Conservation (phyloP, 1,284 basidiomycete species). For the Pseudozyma pruni region DNA sequence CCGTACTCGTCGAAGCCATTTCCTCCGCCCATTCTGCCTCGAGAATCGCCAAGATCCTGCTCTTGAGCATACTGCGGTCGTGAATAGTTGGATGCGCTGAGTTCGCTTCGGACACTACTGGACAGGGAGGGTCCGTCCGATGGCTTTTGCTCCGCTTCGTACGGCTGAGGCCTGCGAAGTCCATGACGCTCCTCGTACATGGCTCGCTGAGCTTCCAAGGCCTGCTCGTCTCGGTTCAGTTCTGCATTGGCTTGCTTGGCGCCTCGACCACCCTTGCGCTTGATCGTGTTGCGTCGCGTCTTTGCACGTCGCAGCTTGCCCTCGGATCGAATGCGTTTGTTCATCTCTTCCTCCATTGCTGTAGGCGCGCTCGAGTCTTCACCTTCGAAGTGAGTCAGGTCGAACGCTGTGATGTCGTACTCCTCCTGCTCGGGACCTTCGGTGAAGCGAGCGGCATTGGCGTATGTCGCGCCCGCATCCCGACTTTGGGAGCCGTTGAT, state of each 20-base stretch:
- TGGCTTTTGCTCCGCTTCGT: conserved; percentile 13
- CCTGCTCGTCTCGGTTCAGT: conserved; percentile 31
- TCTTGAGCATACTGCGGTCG: conserved; percentile 6
- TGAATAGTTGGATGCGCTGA: not conserved
- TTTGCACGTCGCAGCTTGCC: conserved; percentile 76
- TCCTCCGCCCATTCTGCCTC: conserved; percentile 2
- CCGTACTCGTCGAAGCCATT: conserved; percentile 5
- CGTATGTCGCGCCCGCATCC: conserved; percentile 8
- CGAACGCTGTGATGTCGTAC: conserved; percentile 73
- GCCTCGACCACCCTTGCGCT: conserved; percentile 41
- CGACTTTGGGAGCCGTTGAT: conserved; percentile 13
- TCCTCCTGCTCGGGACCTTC: conserved; percentile 70
- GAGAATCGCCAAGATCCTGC: conserved; percentile 26
- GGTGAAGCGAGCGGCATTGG: conserved; percentile 48
- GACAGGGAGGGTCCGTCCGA: conserved; percentile 17
- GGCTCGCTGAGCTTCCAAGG: conserved; percentile 42
- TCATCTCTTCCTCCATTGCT: conserved; percentile 76
- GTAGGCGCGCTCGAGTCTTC: conserved; percentile 74
- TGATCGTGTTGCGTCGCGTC: conserved; percentile 60
- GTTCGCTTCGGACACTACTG: not conserved
- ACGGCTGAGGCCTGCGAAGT: conserved; percentile 13
- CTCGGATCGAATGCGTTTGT: conserved; percentile 75
- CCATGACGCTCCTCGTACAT: conserved; percentile 43
- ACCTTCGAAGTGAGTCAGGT: conserved; percentile 84
- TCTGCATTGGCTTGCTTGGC: conserved; percentile 19